phyloP scores from a whole-genome alignment of 1,284 basidiomycete genomes.

The Cutaneotrichosporon mucoides region DNA sequence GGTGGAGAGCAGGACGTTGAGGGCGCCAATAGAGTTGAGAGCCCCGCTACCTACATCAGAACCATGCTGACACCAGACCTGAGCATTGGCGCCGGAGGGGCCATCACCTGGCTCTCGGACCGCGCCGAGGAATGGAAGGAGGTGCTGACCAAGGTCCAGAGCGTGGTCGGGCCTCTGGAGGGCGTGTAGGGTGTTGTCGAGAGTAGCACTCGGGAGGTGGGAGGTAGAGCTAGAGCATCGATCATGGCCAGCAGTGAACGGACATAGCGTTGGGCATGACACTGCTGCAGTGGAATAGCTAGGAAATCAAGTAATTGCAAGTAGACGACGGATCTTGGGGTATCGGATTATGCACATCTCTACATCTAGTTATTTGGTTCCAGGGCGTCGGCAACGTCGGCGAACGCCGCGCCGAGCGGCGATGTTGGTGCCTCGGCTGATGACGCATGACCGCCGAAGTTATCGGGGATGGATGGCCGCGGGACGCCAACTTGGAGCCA shows the following conservation, averaged over 20 bases:
- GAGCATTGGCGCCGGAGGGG: constrained; percentile 81
- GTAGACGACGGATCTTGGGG: background rate
- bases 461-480: no score
- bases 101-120: constrained; percentile 90
- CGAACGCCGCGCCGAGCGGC: no score
- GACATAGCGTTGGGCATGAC: no score
- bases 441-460: no score
- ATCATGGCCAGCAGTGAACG: background rate
- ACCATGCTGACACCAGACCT: constrained; percentile 6
- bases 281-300: no score
- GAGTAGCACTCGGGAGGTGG: background rate
- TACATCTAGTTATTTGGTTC: no score
- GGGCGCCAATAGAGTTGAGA: no score
- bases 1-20: background rate
- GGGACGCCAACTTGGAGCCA: no score
- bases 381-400: no score
- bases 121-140: constrained; percentile 89
- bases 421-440: no score
- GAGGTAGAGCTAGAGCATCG: background rate
- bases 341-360: no score
- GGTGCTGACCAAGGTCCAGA: constrained; percentile 72
- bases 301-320: background rate
- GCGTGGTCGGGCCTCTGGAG: constrained; percentile 41
- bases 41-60: no score
- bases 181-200: background rate